Percentiles rank a stretch among this genome's conserved stretches.
Conservation (phyloP, 805 yeast species). For the Pichia kluyveri region DNA sequence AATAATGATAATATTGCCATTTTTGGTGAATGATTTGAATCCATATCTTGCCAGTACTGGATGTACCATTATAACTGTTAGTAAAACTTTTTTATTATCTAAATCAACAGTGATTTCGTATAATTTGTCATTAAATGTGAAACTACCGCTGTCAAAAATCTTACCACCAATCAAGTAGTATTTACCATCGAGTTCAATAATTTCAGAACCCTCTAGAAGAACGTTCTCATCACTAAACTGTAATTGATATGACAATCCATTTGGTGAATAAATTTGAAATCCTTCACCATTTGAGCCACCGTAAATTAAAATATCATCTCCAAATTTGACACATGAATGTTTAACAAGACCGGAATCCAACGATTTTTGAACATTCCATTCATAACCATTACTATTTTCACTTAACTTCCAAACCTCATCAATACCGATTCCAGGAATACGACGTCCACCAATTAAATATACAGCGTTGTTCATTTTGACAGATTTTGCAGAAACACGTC, state of each 20-base stretch:
- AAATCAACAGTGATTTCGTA: constrained; percentile 25
- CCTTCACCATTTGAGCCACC: constrained; percentile 34
- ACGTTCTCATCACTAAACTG: too few relatives aligned
- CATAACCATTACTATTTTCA: constrained; percentile 6
- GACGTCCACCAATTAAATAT: constrained; percentile 58
- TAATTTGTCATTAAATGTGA: constrained; percentile 24
- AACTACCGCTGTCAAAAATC: neutral
- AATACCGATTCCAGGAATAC: constrained; percentile 43
- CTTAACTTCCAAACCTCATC: constrained; percentile 36
- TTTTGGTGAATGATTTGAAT: constrained; percentile 27
- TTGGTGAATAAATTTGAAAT: constrained; percentile 17
- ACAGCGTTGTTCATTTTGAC: neutral
- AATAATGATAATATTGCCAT: constrained; percentile 13
- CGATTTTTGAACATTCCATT: constrained; percentile 33
- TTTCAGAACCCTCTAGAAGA: neutral
- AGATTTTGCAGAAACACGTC: constrained; percentile 4
- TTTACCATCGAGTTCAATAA: constrained; percentile 7
- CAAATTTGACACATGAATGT: constrained; percentile 34
- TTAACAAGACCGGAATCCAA: constrained; percentile 42
- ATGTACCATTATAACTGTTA: constrained; percentile 17
- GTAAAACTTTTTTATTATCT: constrained; percentile 10
- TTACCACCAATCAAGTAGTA: constrained; percentile 47
- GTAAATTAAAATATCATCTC: constrained; percentile 31
- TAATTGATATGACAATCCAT: constrained; percentile 4
- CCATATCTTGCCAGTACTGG: constrained; percentile 41